phyloP scores from a whole-genome alignment of 2,329 filamentous ascomycete species.

The Talaromyces sp. region DNA sequence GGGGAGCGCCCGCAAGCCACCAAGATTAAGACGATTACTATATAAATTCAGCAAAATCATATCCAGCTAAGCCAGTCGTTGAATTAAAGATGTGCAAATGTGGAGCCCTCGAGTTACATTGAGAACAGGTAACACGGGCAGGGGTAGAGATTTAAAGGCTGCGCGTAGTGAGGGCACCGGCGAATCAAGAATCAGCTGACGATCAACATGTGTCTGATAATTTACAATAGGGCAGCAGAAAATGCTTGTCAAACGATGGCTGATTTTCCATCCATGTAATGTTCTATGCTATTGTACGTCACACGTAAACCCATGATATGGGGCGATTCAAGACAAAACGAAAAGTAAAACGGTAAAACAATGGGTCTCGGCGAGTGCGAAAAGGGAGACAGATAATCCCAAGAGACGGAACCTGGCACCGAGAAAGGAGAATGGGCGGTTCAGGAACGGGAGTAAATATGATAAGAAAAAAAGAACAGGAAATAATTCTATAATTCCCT shows the following conservation, averaged over 20 bases:
- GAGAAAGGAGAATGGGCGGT: conserved; percentile 21
- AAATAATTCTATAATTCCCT: conserved; percentile 34
- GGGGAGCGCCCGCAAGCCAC: conserved; percentile 6
- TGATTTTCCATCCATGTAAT: conserved; percentile 29
- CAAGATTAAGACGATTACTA: neutral
- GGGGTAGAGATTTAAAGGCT: too few relatives aligned
- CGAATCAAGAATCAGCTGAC: too few relatives aligned
- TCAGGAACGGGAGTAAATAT: conserved; percentile 21
- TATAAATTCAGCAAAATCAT: neutral
- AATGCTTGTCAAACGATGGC: conserved; percentile 26
- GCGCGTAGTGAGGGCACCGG: too few relatives aligned
- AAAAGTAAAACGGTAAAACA: conserved; percentile 11
- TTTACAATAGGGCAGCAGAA: neutral
- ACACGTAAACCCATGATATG: conserved; percentile 28
- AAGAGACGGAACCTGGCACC: conserved; percentile 27
- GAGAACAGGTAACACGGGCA: neutral
- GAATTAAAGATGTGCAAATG: conserved; percentile 4
- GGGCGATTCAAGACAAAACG: conserved; percentile 21
- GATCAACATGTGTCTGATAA: neutral
- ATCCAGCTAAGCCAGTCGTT: neutral
- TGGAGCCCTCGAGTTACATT: neutral
- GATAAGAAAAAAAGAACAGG: conserved; percentile 21
- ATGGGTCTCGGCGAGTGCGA: conserved; percentile 24
- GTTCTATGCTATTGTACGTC: conserved; percentile 35
- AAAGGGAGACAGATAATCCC: conserved; percentile 26